Conservation (phyloP, 169 alveolate genomes). For the Neospora caninum region DNA sequence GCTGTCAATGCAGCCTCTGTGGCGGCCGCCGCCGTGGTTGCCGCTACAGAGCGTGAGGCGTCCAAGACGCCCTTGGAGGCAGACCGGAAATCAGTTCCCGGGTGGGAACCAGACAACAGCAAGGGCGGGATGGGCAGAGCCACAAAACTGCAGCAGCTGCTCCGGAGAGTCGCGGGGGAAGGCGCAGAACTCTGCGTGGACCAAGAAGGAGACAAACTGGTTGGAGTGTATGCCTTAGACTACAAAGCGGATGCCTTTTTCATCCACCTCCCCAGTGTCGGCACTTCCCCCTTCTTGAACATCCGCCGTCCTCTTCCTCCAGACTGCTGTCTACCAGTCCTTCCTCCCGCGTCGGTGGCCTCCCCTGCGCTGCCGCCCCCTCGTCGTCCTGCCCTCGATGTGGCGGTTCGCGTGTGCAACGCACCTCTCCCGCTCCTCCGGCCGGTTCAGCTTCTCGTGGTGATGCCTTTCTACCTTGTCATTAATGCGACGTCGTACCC, state of each 20-base stretch:
- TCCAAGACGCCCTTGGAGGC: neutral
- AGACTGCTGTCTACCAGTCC: slow-evolving; percentile 12
- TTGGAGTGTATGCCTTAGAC: slow-evolving; percentile 13
- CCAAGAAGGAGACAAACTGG: neutral
- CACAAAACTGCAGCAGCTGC: neutral
- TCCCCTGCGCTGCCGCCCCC: neutral
- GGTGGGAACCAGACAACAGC: neutral
- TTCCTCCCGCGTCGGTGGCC: neutral
- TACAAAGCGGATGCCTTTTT: neutral
- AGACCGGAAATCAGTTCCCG: neutral
- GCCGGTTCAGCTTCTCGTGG: slow-evolving; percentile 35
- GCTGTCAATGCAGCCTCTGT: slow-evolving; percentile 10
- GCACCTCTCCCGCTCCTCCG: slow-evolving; percentile 38
- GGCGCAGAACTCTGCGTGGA: slow-evolving; percentile 5
- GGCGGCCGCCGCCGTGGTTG: slow-evolving; percentile 18
- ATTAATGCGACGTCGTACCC: neutral
- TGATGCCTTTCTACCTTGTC: slow-evolving; percentile 29
- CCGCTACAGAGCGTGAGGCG: neutral
- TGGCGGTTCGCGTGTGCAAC: neutral
- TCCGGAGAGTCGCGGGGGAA: slow-evolving; percentile 16
- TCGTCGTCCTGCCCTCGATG: slow-evolving; percentile 1
- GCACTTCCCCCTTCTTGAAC: slow-evolving; percentile 1
- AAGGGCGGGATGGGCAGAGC: neutral
- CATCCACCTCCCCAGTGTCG: neutral
- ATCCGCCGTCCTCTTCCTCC: slow-evolving; percentile 1